Base-by-base conservation (phyloP, 2,329 filamentous ascomycete genomes). In the Venturia asperata region DNA sequence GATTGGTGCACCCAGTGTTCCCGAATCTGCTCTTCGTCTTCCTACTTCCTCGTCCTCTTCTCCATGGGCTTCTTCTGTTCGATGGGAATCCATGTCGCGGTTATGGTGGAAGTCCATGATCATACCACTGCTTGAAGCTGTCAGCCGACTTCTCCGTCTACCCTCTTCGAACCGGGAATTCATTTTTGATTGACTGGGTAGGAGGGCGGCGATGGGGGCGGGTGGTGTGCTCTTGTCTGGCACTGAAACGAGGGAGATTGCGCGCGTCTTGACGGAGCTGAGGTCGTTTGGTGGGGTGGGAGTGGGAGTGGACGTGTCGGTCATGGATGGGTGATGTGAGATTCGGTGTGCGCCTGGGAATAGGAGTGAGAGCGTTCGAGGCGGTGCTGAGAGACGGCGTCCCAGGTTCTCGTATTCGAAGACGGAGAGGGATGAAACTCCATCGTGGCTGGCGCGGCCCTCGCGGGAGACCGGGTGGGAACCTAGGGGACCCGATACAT, bases 401-500 rank as follows among this genome's bases (percentile, higher is more conserved):
- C 52, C 30, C 6, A 34, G 27, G 30, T 37, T 58, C n/a, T 37
- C 52, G 30, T 58, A 58, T 58, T 58, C 52, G 15, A 58, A 58
- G 27, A 58, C 1, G 17, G 52, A 58, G 6, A 58, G 27, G 9
- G 27, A 17, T 34, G 15, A 5, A 4, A 37, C 37, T n/a, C 37
- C 52, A 11, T 58, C 27, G 10, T 15, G 52, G 19, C 24, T n/a
- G 3, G 34, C 17, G 5, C 6, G 30, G 19, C 30, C 52, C 1
- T 39, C 11, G 24, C 60, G 21, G 5, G 60, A 61, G 5, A 61
- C 27, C n/a, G 60, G 60, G n/a, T 61, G 60, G 27, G 60, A 42
- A 11, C 13, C 27, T 5, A 61, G 60, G 10, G 60, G 60, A 61
- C 21, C 21, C 24, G 60, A 5, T 3, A 61, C 9, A 4, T 43